Evolutionary conservation across 2,329 filamentous ascomycete genomes (phyloP).

Genomic region (Ophiosphaerella narmari): DNA sequence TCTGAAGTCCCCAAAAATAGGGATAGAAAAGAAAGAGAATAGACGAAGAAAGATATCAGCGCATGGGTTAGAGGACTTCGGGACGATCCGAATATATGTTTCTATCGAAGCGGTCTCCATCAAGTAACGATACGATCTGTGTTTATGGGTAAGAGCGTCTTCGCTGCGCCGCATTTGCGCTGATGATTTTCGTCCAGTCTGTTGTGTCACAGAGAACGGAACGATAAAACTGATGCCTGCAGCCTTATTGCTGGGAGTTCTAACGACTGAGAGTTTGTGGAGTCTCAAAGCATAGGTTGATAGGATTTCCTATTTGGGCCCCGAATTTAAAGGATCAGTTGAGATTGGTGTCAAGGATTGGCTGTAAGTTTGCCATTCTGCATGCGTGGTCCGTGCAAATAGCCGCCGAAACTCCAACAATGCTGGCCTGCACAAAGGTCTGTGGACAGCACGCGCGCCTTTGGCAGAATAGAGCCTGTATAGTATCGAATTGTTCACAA

Average conservation of each 20-base stretch:
- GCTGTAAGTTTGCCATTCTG: slow-evolving; percentile 11
- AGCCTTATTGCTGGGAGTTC: slow-evolving; percentile 12
- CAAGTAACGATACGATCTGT: neutral
- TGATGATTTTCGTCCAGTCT: slow-evolving; percentile 18
- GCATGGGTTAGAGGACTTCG: slow-evolving; percentile 9
- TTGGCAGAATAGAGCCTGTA: too few species aligned
- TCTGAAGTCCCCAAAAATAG: slow-evolving; percentile 1
- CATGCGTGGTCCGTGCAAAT: slow-evolving; percentile 11
- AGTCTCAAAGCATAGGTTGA: slow-evolving; percentile 3
- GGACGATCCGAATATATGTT: slow-evolving; percentile 17
- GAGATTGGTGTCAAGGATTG: slow-evolving; percentile 16
- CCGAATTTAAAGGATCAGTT: slow-evolving; percentile 11
- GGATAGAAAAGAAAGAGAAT: slow-evolving; percentile 13
- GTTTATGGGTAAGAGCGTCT: slow-evolving; percentile 6
- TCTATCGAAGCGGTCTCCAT: neutral
- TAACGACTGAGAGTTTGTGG: neutral
- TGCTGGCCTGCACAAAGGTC: slow-evolving; percentile 12
- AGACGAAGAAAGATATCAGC: slow-evolving; percentile 22
- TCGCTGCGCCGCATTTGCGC: slow-evolving; percentile 19
- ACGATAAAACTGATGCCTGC: slow-evolving; percentile 8
- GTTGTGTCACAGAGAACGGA: neutral
- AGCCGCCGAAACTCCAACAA: slow-evolving; percentile 12
- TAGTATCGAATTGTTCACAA: too few species aligned
- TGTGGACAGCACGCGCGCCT: neutral
- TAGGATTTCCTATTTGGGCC: slow-evolving; percentile 8